Conservation (phyloP, 345 rosid genomes). For the Salix udensis region DNA sequence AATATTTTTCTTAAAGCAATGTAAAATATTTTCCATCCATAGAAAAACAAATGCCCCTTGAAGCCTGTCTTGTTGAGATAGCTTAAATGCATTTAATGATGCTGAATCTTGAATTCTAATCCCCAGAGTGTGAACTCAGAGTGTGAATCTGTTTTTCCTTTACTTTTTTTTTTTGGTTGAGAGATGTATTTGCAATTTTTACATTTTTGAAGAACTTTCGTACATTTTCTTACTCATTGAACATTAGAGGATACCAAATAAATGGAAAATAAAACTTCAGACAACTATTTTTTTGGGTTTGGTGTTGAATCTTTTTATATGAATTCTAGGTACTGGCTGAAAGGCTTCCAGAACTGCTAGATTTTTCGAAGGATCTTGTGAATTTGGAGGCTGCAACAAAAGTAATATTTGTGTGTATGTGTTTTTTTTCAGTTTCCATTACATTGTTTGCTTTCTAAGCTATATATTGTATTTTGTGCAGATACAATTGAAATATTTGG, state of each 20-base stretch:
- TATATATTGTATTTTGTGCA: not conserved
- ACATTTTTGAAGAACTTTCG: not conserved
- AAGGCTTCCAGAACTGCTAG: slow-evolving; percentile 28
- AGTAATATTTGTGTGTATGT: not conserved
- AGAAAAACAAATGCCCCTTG: too few relatives aligned
- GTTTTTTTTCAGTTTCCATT: not conserved
- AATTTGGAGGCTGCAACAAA: slow-evolving; percentile 33
- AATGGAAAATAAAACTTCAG: not conserved
- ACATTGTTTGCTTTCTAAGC: not conserved
- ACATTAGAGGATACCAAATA: not conserved
- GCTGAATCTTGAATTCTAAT: not conserved
- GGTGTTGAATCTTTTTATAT: not conserved
- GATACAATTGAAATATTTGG: slow-evolving; percentile 33
- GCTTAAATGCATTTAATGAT: slow-evolving; percentile 1
- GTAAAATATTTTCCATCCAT: too few relatives aligned
- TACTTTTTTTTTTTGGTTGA: not conserved
- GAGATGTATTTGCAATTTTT: not conserved
- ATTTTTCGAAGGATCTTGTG: slow-evolving; percentile 24
- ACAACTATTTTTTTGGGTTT: not conserved
- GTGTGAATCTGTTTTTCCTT: not conserved
- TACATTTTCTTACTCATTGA: not conserved
- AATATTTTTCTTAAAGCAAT: too few relatives aligned
- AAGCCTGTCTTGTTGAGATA: not conserved
- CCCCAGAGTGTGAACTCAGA: too few relatives aligned
- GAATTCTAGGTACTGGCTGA: slow-evolving; percentile 23